phyloP scores from a whole-genome alignment of 768 basidiomycete genomes.

The Kwoniella dejecticola region DNA sequence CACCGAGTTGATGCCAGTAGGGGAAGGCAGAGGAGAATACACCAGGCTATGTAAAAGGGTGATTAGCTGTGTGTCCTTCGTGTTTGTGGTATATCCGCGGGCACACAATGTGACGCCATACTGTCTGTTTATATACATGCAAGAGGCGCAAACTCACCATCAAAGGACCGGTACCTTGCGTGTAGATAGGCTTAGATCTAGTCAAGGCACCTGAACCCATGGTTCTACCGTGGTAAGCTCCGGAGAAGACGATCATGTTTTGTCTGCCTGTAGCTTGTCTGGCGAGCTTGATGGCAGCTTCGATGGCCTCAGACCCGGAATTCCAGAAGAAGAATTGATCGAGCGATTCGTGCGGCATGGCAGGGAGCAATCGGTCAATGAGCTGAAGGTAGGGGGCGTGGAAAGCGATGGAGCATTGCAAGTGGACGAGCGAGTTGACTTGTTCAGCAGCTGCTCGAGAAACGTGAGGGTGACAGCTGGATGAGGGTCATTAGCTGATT shows the following conservation, averaged over 20 bases:
- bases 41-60: conserved; percentile 21
- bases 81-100: too few relatives aligned
- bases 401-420: conserved; percentile 74
- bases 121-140: too few relatives aligned
- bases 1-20: conserved; percentile 83
- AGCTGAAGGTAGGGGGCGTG: conserved; percentile 82
- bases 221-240: conserved; percentile 87
- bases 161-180: conserved; percentile 72
- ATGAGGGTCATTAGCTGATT: too few relatives aligned
- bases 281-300: conserved; percentile 85
- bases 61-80: too few relatives aligned
- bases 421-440: conserved; percentile 45
- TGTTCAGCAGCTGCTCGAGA: conserved; percentile 46
- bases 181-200: conserved; percentile 90
- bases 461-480: conserved; percentile 49
- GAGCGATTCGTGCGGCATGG: conserved; percentile 87
- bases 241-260: conserved; percentile 91
- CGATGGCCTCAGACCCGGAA: conserved; percentile 91
- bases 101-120: too few relatives aligned
- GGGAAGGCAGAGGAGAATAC: conserved; percentile 81
- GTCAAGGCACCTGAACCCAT: conserved; percentile 91
- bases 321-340: conserved; percentile 98
- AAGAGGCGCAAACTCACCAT: conserved; percentile 64
- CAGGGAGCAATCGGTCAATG: conserved; percentile 77
- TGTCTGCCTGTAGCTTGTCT: conserved; percentile 74